phyloP scores from a whole-genome alignment of 2,329 filamentous ascomycete species.

The Malbranchea zuffiana region DNA sequence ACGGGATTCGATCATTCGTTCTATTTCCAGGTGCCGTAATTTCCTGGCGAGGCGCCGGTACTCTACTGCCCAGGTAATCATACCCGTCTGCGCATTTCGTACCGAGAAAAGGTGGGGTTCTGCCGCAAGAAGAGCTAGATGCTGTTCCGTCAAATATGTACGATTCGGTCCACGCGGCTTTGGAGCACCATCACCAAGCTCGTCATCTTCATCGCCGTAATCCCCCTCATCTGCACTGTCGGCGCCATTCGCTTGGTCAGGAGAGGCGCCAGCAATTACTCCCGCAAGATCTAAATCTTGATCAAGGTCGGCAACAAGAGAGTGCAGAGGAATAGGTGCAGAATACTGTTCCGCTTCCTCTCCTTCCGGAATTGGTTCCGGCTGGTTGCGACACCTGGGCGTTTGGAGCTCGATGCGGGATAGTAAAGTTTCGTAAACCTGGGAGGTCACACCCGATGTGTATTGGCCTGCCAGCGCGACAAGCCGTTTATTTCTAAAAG shows the following conservation, averaged over 20 bases:
- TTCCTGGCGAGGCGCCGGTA: constrained; percentile 61
- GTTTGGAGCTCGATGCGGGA: constrained; percentile 58
- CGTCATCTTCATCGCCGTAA: constrained; percentile 32
- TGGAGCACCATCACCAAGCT: constrained; percentile 43
- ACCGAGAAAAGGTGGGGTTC: constrained; percentile 30
- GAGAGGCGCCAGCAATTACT: constrained; percentile 26
- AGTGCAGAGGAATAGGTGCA: constrained; percentile 25
- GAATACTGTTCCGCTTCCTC: constrained; percentile 34
- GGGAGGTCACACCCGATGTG: constrained; percentile 61
- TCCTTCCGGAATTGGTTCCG: constrained; percentile 31
- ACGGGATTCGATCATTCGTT: constrained; percentile 65
- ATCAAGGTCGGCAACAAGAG: constrained; percentile 29
- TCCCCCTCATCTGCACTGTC: constrained; percentile 46
- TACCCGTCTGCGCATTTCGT: constrained; percentile 35
- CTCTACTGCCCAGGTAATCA: constrained; percentile 72
- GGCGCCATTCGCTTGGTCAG: constrained; percentile 26
- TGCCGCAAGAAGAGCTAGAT: constrained; percentile 41
- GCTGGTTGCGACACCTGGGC: constrained; percentile 48
- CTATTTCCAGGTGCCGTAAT: constrained; percentile 66
- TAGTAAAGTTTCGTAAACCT: constrained; percentile 67
- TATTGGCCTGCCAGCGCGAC: constrained; percentile 59
- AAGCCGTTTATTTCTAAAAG: constrained; percentile 68
- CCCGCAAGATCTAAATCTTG: constrained; percentile 28
- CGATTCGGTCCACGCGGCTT: constrained; percentile 14
- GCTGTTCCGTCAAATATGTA: constrained; percentile 29